phyloP scores from a whole-genome alignment of 208 protist genomes.

The Crithidia bombi region DNA sequence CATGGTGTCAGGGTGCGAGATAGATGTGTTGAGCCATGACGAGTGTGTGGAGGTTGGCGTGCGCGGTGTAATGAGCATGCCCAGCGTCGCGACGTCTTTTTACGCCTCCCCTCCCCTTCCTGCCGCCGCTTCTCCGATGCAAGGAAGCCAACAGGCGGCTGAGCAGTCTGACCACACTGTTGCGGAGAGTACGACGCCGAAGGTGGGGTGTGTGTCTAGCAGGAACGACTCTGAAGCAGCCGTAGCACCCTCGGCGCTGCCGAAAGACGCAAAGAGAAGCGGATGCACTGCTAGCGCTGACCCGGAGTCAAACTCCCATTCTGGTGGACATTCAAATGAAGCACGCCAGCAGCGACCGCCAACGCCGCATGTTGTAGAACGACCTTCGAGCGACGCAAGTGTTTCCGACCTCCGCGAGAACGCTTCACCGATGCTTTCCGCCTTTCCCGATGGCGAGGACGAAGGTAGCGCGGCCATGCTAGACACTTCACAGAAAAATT shows the following conservation, averaged over 20 bases:
- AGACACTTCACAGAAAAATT: background rate
- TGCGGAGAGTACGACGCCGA: background rate
- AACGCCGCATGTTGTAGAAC: too few species aligned
- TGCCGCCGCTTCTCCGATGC: background rate
- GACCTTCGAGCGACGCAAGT: too few species aligned
- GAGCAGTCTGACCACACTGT: background rate
- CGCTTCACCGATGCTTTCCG: background rate
- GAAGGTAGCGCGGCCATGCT: too few species aligned
- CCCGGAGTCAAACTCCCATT: background rate
- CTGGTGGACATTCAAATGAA: background rate
- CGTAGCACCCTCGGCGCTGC: background rate
- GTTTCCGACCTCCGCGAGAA: background rate
- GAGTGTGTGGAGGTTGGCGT: slow-evolving; percentile 45
- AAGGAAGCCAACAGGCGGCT: background rate
- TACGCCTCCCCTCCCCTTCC: background rate
- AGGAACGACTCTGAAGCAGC: background rate
- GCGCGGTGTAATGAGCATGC: slow-evolving; percentile 31
- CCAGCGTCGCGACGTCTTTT: slow-evolving; percentile 16
- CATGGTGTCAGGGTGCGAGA: slow-evolving; percentile 25
- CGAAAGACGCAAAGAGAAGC: background rate
- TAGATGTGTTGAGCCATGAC: slow-evolving; percentile 49
- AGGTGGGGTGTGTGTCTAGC: background rate
- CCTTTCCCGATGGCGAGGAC: slow-evolving; percentile 23
- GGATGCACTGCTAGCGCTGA: background rate
- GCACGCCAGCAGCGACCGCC: background rate